Evolutionary conservation across 2,329 filamentous ascomycete genomes (phyloP), one percentile per base, ranked within the genome.

Genomic region (Phyllosticta citriasiana): DNA sequence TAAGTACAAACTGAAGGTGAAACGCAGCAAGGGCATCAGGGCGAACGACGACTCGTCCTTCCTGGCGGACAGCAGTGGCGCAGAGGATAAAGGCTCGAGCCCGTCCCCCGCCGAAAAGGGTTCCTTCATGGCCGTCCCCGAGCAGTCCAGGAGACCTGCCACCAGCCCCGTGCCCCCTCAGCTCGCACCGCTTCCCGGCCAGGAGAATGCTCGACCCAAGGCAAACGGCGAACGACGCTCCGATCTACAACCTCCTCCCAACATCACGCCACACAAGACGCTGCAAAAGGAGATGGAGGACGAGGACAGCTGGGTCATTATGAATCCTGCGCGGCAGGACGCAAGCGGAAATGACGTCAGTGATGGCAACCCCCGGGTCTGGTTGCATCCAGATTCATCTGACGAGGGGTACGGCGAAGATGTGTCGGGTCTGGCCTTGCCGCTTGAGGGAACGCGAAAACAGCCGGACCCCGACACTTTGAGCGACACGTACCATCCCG

Each of bases 1-100:
- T 47, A 73, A 74, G 59, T 62, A 73, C 63, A 78, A 76, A 66
- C 66, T 76, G 62, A 78, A 76, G 66, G 65, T 76, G 66, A 74
- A 70, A 65, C 68, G 68, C 22, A 24, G 57, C 25, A 57, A 69
- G 65, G 64, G 62, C 67, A 59, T 62, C 61, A 67, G 63, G 55
- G 63, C 67, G 8, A 70, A 72, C 47, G 77, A 79, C 63, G 74
- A 77, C 59, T 79, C 80, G 4, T 57, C 60, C 26, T 82, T 81
- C 67, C 76, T 82, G 55, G 74, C 79, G 57, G 81, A 82, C 64
- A 80, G 75, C 67, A 82, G 79, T 64, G 80, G 82, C 64, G 78
- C 79, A 56, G 80, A 79, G 63, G 76, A 77, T 61, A 72, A 71
- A 60, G 75, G 72, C 63, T 72, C 30, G 30, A 27, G 25, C 56